These are phyloP conservation scores for Angomonas deanei DNA, from an alignment of 208 protist genomes.

Conservation along the genomic window DNA sequence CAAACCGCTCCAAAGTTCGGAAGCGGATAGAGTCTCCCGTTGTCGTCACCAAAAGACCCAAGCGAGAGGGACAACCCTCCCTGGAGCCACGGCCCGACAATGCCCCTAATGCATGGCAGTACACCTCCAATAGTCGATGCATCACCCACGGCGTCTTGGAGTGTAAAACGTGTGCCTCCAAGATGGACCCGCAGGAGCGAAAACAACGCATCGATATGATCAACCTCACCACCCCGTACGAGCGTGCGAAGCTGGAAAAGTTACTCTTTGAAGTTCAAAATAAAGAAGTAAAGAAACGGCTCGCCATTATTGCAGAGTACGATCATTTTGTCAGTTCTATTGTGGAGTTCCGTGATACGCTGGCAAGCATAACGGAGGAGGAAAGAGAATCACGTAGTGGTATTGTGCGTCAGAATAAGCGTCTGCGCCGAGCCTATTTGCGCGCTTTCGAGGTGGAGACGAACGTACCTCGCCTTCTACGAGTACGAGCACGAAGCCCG, in stretches of 20 bases:
- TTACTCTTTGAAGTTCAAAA: constrained; percentile 18
- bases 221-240: constrained; percentile 70
- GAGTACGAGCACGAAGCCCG: not conserved
- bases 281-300: constrained; percentile 18
- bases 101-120: constrained; percentile 36
- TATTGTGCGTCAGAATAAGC: not conserved
- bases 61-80: not conserved
- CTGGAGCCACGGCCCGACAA: not conserved
- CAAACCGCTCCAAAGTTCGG: not conserved
- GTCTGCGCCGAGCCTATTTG: not conserved
- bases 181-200: constrained; percentile 41
- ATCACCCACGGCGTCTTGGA: constrained; percentile 50
- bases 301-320: not conserved
- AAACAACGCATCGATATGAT: constrained; percentile 53
- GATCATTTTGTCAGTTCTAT: not conserved
- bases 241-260: constrained; percentile 50
- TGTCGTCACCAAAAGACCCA: not conserved
- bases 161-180: constrained; percentile 35
- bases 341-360: too few relatives aligned
- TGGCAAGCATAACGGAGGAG: not conserved
- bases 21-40: not conserved
- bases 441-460: not conserved
- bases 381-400: not conserved
- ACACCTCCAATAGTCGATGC: constrained; percentile 64
- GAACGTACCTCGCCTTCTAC: not conserved